phyloP scores from a whole-genome alignment of 2,329 filamentous ascomycete genomes.

The Phaeosphaeria sp. region DNA sequence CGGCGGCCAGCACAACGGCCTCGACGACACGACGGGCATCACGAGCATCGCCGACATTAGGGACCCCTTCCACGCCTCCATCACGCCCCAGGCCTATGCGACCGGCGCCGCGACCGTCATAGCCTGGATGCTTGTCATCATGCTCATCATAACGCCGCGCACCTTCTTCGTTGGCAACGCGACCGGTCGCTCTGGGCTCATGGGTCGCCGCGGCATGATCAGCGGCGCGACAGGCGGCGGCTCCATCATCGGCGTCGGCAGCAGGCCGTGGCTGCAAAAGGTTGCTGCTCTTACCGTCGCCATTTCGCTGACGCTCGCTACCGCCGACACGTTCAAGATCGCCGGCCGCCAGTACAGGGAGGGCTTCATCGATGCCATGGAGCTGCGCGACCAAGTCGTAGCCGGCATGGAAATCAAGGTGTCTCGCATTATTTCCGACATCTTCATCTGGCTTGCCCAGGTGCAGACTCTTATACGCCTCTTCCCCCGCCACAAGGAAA shows the following conservation, averaged over 20 bases:
- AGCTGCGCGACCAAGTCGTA: constrained; percentile 79
- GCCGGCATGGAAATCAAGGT: constrained; percentile 85
- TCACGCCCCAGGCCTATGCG: constrained; percentile 90
- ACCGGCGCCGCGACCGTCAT: constrained; percentile 90
- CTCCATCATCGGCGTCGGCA: constrained; percentile 82
- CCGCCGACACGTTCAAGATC: constrained; percentile 86
- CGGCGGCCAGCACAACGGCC: constrained; percentile 43
- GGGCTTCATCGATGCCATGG: constrained; percentile 79
- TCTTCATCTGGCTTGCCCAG: constrained; percentile 96
- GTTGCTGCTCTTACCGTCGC: constrained; percentile 68
- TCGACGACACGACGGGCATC: constrained; percentile 46
- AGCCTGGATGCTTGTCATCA: constrained; percentile 89
- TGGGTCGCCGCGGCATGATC: constrained; percentile 83
- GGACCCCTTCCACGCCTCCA: constrained; percentile 92
- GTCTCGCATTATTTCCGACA: constrained; percentile 91
- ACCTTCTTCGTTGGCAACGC: constrained; percentile 86
- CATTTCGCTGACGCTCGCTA: constrained; percentile 91
- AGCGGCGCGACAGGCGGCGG: constrained; percentile 69
- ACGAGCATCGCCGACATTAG: constrained; percentile 69
- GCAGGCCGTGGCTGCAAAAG: constrained; percentile 89
- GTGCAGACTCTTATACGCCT: constrained; percentile 95
- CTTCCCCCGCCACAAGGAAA: constrained; percentile 95
- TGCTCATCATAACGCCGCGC: constrained; percentile 92
- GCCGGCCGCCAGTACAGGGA: constrained; percentile 80
- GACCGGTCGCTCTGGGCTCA: constrained; percentile 70